Base-by-base conservation (phyloP, 306 rosid species). In the Comarum palustre region DNA sequence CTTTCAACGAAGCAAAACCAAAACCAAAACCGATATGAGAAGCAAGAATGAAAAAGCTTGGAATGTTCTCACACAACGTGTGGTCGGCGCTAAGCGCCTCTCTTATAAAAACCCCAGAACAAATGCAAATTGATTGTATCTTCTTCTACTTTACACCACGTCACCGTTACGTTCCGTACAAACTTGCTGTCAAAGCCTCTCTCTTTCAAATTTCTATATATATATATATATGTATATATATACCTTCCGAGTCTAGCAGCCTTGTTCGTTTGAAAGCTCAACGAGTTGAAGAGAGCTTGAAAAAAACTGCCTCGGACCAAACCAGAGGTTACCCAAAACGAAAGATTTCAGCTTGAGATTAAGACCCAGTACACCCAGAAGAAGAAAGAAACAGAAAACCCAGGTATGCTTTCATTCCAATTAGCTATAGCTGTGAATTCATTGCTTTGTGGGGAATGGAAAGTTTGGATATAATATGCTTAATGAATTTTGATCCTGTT, bases 51-150 rank as follows among this genome's bases (percentile, higher is more conserved):
- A 63, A 76, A 76, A 39, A 10, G 27, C n/a, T 8, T 22, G 39
- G 83, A 87, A 86, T 81, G 77, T 77, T 71, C 86, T 10, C 66
- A 4, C 38, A 59, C 0, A 19, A 46, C 87, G 75, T 76, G 84
- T 75, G 87, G 88, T 76, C 87, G 86, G 88, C 75, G 27, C 27
- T 0, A 12, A 59, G 39, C 41, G 29, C 65, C 65, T 59, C 65
- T 29, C 39, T 59, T 27, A 5, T 31, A 57, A 27, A 58, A 16
- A 11, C n/a, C n/a, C 45, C 45, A 41, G 13, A 22, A 29, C 31
- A 29, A 32, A 61, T 45, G 41, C 72, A 67, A 67, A 8, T 38
- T 38, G 42, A 38, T 67, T 45, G 24, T 9, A 45, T 61, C 67
- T 32, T 16, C 14, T 3, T 9, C 47, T 5, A 7, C 65, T 22